Base-by-base conservation (phyloP, 257 asterid species). In the Scutellaria barbata region DNA sequence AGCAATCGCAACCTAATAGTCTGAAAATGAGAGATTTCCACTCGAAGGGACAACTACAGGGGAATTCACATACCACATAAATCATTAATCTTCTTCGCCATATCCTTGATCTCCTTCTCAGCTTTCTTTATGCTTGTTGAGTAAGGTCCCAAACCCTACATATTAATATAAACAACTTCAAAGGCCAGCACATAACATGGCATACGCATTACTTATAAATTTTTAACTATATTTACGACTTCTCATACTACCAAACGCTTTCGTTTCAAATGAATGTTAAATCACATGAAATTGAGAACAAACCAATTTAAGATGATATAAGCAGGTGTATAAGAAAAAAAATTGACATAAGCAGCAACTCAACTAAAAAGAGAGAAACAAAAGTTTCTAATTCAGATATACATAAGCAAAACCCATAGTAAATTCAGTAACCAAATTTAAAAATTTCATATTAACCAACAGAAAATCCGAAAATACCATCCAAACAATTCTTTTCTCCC, bases 101-200 rank as follows among this genome's bases (percentile, higher is more conserved):
- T 88, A 20, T 90, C 98, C 82, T 92, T 92, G 60, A 90, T 90
- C 72, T 92, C 98, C 81, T 92, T 92, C 88, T 90, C 96, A 5
- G 72, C 83, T 73, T 86, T 87, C 89, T 92, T 92, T 80, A 90
- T 92, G 88, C 95, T 83, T 5, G 77, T 84, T 0, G 95, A 88
- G 73, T 92, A 92, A 65, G 98, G 96, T 71, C 98, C 98, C 81
- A 88, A 74, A 1, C 96, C 98, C 98, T 92, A 88, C 64, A 77
- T 7, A 73, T 9, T 73, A 56, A 64, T 16, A 14, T 30, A 10
- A 47, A 47, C 13, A 47, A 53, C 53, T 22, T 57, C 55, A 56
- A 16, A 8, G 7, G n/a, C 58, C 54, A 78, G 17, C 52, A 42
- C 54, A 61, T n/a, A 37, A 16, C 51, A 47, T 30, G 42, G 47